Base-by-base conservation (phyloP, 257 asterid species). In the Anisodus tanguticus region DNA sequence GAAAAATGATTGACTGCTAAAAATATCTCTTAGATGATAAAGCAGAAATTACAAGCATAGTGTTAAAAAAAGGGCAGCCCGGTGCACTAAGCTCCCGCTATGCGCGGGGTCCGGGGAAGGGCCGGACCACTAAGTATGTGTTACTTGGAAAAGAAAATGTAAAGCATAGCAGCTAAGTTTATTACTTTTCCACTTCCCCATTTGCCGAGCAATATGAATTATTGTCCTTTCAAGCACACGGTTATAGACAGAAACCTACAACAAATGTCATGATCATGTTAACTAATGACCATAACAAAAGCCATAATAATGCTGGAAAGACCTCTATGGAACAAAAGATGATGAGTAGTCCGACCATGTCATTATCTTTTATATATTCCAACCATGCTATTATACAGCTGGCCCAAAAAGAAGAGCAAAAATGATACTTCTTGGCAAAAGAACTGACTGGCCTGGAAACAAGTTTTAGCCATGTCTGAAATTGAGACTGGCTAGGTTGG, bases 391-490 rank as follows among this genome's bases (percentile, higher is more conserved):
- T 76, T 12, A 26, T 13, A 26, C 0, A 13, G 22, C 63, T 51
- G 81, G 81, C 81, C 26, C 45, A 26, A 74, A 72, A 51, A 51
- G 13, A 51, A 51, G 43, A 49, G 62, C 22, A 51, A 22, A 74
- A 76, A 51, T 2, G 62, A 11, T 3, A 51, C 6, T 49, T 26
- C 49, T 22, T 76, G 41, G 63, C 62, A 76, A 76, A 76, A 49
- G 81, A 76, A 12, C 13, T 51, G 59, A 76, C 45, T 76, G 9
- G 60, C 45, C 22, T 51, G 22, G 45, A 22, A 74, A 51, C 45
- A 74, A 74, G 81, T 74, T 74, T 26, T 22, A 74, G 10, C 81
- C 81, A 74, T 74, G 81, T 49, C 62, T 51, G 81, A 12, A 22
- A 49, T 58, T 74, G 62, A 74, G 62, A 74, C n/a, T 11, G 8